Evolutionary conservation across 768 basidiomycete species (phyloP).

Genomic region (Leucocoprinus sp.): DNA sequence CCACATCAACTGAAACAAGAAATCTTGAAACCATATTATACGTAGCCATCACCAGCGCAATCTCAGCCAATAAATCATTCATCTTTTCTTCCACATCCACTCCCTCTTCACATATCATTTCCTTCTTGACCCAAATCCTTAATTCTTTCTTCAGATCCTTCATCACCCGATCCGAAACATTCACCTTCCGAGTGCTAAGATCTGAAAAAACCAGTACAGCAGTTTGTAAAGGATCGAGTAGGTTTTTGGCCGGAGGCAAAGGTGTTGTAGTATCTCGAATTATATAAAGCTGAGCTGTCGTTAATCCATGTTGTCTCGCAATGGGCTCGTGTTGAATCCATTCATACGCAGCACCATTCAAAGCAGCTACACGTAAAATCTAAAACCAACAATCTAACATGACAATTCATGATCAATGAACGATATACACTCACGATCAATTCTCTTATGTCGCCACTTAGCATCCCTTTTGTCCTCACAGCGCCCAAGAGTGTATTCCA

Average conservation of each 20-base stretch:
- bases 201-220: constrained; percentile 53
- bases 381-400: constrained; percentile 13
- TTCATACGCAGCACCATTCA: constrained; percentile 42
- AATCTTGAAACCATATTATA: constrained; percentile 73
- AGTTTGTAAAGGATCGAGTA: constrained; percentile 39
- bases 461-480: constrained; percentile 36
- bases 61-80: constrained; percentile 47
- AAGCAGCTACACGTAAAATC: constrained; percentile 44
- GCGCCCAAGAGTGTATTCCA: constrained; percentile 45
- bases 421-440: constrained; percentile 31
- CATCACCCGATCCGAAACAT: constrained; percentile 34
- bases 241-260: constrained; percentile 27
- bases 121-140: constrained; percentile 16
- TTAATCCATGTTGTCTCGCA: constrained; percentile 42
- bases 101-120: constrained; percentile 15
- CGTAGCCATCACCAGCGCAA: constrained; percentile 39
- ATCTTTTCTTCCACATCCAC: constrained; percentile 21
- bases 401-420: too few species aligned
- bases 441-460: constrained; percentile 42
- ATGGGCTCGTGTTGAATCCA: constrained; percentile 52
- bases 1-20: constrained; percentile 52
- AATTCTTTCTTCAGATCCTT: constrained; percentile 32
- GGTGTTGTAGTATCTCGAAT: constrained; percentile 42
- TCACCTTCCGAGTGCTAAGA: constrained; percentile 41
- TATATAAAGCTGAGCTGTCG: constrained; percentile 43